These are phyloP conservation scores for Leccinum rimulosum DNA, from an alignment of 768 basidiomycete genomes.

Conservation along the genomic window DNA sequence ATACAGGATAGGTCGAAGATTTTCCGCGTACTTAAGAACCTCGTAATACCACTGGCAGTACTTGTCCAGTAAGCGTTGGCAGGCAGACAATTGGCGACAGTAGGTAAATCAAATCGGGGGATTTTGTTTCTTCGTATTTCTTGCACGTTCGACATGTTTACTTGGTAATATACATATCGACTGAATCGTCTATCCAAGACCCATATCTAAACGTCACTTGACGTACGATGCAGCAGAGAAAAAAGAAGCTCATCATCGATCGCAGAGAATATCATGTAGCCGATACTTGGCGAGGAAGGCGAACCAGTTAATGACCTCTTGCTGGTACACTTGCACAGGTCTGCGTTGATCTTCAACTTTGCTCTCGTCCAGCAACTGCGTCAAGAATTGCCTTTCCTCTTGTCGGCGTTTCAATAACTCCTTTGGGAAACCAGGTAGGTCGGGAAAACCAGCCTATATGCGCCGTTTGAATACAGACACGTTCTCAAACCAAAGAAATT, in stretches of 20 bases:
- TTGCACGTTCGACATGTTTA: conserved; percentile 85
- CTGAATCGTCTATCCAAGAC: conserved; percentile 97
- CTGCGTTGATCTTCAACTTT: conserved; percentile 95
- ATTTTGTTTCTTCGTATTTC: conserved; percentile 59
- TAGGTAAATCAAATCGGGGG: conserved; percentile 77
- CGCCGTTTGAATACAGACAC: background rate
- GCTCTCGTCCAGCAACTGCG: conserved; percentile 89
- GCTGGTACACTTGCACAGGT: conserved; percentile 91
- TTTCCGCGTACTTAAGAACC: conserved; percentile 78
- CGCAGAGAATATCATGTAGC: conserved; percentile 95
- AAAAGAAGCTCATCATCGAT: conserved; percentile 68
- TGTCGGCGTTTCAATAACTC: conserved; percentile 85
- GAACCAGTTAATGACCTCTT: conserved; percentile 98
- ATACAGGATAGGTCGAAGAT: conserved; percentile 82
- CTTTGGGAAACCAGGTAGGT: conserved; percentile 88
- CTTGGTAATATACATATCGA: conserved; percentile 95
- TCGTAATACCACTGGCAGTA: conserved; percentile 76
- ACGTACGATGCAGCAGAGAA: conserved; percentile 17
- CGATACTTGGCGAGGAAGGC: conserved; percentile 98
- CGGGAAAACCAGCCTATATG: conserved; percentile 85
- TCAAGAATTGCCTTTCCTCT: conserved; percentile 86
- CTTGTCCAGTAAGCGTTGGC: conserved; percentile 76
- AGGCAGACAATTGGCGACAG: conserved; percentile 71
- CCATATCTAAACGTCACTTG: conserved; percentile 73
- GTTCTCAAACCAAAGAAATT: conserved; percentile 12